Evolutionary conservation across 2,329 filamentous ascomycete species (phyloP).

Genomic region (Lomentospora prolificans): DNA sequence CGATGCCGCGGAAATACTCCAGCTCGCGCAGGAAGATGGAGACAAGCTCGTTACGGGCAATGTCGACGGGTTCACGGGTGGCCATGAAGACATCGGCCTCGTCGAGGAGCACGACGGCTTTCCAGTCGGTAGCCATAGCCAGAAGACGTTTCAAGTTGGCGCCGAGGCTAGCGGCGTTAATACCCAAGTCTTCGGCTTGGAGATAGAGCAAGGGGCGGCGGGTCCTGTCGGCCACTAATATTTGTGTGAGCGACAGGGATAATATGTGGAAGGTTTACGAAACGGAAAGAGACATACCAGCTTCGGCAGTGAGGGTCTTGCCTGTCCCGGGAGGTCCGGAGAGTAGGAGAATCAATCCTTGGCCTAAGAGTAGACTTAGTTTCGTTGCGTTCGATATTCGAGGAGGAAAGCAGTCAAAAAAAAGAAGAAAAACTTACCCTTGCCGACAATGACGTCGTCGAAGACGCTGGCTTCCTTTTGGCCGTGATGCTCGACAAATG

Average conservation of each 20-base stretch:
- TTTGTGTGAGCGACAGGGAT: neutral
- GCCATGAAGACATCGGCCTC: constrained; percentile 45
- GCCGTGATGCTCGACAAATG: constrained; percentile 36
- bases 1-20: constrained; percentile 34
- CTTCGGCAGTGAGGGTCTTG: constrained; percentile 81
- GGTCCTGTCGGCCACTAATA: constrained; percentile 27
- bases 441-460: constrained; percentile 31
- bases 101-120: constrained; percentile 40
- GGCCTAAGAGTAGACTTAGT: constrained; percentile 15
- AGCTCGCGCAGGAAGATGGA: constrained; percentile 36
- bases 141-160: constrained; percentile 36
- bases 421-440: constrained; percentile 16
- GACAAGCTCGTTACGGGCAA: constrained; percentile 38
- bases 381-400: neutral
- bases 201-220: constrained; percentile 35
- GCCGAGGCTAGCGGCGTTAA: constrained; percentile 31
- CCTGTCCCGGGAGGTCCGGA: constrained; percentile 73
- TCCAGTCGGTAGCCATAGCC: constrained; percentile 37
- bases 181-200: constrained; percentile 37
- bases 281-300: neutral
- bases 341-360: constrained; percentile 34
- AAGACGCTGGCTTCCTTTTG: constrained; percentile 13
- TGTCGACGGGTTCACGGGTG: constrained; percentile 32
- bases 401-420: too few relatives aligned
- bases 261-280: neutral